Evolutionary conservation across 169 alveolate genomes (phyloP), one percentile per base, ranked within the genome.

Genomic region (Theileria parva): DNA sequence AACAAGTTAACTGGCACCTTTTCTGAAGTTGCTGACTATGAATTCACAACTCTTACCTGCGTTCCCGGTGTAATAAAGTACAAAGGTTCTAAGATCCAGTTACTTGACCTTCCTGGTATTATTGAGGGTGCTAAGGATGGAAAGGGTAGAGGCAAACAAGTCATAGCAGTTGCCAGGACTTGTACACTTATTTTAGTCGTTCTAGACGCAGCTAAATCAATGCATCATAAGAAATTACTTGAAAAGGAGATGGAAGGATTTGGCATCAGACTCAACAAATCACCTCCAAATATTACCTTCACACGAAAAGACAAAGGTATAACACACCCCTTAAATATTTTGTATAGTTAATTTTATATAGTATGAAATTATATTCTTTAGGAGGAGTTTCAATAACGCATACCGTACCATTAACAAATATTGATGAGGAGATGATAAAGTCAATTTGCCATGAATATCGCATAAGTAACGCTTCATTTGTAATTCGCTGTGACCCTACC

Each of bases 31-130:
- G 99, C 99, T 19, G 99, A 98, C 30, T 97, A 98, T 86, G 99
- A 98, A 87, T 98, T 98, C 87, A 98, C 99, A 17, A 98, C 99
- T 0, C 92, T 98, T 64, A 98, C 99, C 13, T 98, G 99, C 86
- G 99, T 98, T 50, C 99, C 99, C 15, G 99, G 99, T 5, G 89
- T 88, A 17, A 81, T 94, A 59, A 80, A 83, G 48, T 91, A 94
- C 77, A 96, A 96, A 83, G 99, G 99, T 27, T 98, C 99, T 0
- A 96, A 96, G 88, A 94, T 98, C 60, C 97, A 98, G 89, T 89
- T 98, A 75, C 92, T 98, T 27, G 99, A 98, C 92, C 92, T 98
- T 27, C 99, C 99, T 19, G 99, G 99, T 65, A 88, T 86, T 60
- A 87, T 88, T 60, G 96, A 94, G 84, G 99, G 90, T 17, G 99